These are phyloP conservation scores for Cylindrotheca closterium DNA, from an alignment of 108 stramenopile genomes.

Conservation along the genomic window DNA sequence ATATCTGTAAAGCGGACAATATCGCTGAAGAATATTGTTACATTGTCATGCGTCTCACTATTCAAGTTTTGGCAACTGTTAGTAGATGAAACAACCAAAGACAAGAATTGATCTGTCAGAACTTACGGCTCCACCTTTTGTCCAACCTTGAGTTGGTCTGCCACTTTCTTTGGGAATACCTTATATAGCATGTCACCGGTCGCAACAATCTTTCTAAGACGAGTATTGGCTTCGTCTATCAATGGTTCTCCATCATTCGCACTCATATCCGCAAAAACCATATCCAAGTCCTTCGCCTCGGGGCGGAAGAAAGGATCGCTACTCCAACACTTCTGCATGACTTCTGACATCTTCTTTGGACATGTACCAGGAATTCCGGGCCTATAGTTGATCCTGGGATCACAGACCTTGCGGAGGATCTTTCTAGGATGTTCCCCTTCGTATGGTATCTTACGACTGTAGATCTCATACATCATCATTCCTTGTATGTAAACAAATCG, in stretches of 20 bases:
- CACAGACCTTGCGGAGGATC: constrained; percentile 23
- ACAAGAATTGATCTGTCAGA: neutral
- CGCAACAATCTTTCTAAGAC: neutral
- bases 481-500: constrained; percentile 9
- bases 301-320: constrained; percentile 29
- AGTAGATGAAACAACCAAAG: too few relatives aligned
- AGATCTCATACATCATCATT: constrained; percentile 61
- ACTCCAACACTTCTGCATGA: constrained; percentile 35
- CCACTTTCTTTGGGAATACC: constrained; percentile 59
- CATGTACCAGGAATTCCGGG: constrained; percentile 13
- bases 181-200: constrained; percentile 8
- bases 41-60: constrained; percentile 21
- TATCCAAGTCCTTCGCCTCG: constrained; percentile 29
- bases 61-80: too few relatives aligned
- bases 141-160: constrained; percentile 46
- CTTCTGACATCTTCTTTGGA: constrained; percentile 11
- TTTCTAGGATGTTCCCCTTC: constrained; percentile 39
- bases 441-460: constrained; percentile 49
- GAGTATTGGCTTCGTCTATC: neutral
- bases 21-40: constrained; percentile 34
- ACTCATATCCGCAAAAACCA: constrained; percentile 7
- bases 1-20: constrained; percentile 55
- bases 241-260: constrained; percentile 14
- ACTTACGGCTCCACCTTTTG: constrained; percentile 41
- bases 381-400: constrained; percentile 31